A percentile compares a stretch with the other conserved stretches of the same genome.
Evolutionary conservation across 345 rosid genomes (phyloP).

Genomic region (Barbarea vulgaris): DNA sequence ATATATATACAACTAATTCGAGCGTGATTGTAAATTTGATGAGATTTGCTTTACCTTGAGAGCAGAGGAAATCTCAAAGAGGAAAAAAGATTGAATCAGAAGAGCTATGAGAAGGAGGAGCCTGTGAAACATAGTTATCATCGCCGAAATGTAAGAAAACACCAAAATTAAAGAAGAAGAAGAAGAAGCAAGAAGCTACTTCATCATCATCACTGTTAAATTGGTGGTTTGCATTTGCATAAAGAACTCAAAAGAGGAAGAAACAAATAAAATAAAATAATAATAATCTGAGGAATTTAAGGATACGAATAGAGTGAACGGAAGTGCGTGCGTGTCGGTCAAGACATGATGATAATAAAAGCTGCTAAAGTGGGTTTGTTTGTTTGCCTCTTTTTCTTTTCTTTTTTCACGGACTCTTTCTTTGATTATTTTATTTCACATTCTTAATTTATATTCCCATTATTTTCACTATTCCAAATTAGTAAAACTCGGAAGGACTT

Average conservation of each 20-base stretch:
- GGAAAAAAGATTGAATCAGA: conserved; percentile 40
- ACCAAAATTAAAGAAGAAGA: conserved; percentile 2
- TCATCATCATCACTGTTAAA: conserved; percentile 6
- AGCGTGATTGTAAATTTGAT: neutral
- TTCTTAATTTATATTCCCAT: neutral
- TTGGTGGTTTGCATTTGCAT: conserved; percentile 30
- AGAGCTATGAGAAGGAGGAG: conserved; percentile 30
- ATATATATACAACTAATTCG: neutral
- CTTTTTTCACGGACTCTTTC: neutral
- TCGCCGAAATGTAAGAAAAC: neutral
- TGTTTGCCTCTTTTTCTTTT: neutral
- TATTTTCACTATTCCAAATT: neutral
- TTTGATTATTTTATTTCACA: neutral
- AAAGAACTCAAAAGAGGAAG: conserved; percentile 12
- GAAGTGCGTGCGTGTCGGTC: conserved; percentile 37
- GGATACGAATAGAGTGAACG: conserved; percentile 38
- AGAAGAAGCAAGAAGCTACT: conserved; percentile 18
- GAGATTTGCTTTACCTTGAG: conserved; percentile 49
- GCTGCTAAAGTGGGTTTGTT: conserved; percentile 40
- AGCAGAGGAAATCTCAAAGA: conserved; percentile 53
- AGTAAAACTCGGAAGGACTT: conserved; percentile 2
- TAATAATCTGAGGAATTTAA: conserved; percentile 19
- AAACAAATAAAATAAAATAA: neutral
- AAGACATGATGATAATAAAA: conserved; percentile 18
- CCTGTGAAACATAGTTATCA: conserved; percentile 43